Conservation (phyloP, 2,329 filamentous ascomycete species). For the Aspergillus unguis region DNA sequence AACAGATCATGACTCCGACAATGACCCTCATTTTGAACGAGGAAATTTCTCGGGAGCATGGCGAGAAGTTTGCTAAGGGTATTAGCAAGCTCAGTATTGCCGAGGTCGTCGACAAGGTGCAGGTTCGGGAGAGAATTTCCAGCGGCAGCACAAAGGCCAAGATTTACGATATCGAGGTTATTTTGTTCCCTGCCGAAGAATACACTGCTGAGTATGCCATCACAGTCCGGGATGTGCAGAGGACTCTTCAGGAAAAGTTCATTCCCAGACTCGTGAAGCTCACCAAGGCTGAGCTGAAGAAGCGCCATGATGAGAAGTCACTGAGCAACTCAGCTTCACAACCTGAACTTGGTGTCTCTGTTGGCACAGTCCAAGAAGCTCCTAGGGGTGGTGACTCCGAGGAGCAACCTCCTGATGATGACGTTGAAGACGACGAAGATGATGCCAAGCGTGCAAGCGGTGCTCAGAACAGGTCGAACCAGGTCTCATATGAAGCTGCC, state of each 20-base stretch:
- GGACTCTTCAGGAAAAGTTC: constrained; percentile 76
- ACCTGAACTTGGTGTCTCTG: constrained; percentile 68
- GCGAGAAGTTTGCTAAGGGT: constrained; percentile 80
- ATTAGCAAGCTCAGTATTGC: constrained; percentile 83
- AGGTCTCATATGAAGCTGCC: constrained; percentile 84
- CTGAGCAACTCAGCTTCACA: constrained; percentile 62
- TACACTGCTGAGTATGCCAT: constrained; percentile 87
- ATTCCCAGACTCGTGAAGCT: constrained; percentile 67
- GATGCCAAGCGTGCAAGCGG: constrained; percentile 62
- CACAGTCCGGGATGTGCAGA: constrained; percentile 69
- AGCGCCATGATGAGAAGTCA: constrained; percentile 63
- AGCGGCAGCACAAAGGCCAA: constrained; percentile 71
- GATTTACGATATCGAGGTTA: constrained; percentile 75
- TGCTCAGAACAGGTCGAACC: constrained; percentile 69
- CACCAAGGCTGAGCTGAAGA: constrained; percentile 73
- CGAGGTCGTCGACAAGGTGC: constrained; percentile 76
- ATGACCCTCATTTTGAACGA: constrained; percentile 70
- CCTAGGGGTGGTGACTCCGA: constrained; percentile 48
- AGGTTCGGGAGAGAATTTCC: constrained; percentile 75
- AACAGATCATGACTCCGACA: constrained; percentile 78
- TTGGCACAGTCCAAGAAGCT: constrained; percentile 55
- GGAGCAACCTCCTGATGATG: constrained; percentile 63
- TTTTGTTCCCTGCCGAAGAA: constrained; percentile 80
- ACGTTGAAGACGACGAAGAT: constrained; percentile 75
- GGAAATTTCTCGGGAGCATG: constrained; percentile 65